phyloP scores from a whole-genome alignment of 202 grass and related monocot species.

The Zizania palustris region DNA sequence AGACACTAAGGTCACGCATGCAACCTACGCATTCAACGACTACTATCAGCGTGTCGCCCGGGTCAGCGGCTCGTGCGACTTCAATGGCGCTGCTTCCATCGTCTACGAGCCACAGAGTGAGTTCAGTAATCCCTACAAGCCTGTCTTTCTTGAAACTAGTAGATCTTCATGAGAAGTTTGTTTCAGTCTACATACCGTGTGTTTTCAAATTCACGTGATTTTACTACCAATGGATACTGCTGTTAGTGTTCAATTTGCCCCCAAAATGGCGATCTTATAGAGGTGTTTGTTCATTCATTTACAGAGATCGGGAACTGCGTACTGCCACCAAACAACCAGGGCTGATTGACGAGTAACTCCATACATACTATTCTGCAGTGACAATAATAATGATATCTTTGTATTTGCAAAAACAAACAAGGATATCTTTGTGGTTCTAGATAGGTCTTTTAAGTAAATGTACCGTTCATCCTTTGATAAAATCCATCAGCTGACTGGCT shows the following conservation, averaged over 20 bases:
- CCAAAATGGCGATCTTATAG: neutral
- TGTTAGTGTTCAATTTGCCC: too few relatives aligned
- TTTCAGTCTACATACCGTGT: too few relatives aligned
- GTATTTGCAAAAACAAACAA: too few relatives aligned
- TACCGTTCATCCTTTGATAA: too few relatives aligned
- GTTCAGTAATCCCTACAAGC: too few relatives aligned
- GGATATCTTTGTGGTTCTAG: too few relatives aligned
- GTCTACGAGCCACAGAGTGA: constrained; percentile 1
- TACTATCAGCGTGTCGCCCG: constrained; percentile 29
- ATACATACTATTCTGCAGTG: neutral
- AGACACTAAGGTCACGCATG: constrained; percentile 1
- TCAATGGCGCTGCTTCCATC: neutral
- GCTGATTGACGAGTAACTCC: neutral
- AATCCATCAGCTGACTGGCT: too few relatives aligned
- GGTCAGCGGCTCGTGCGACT: constrained; percentile 19
- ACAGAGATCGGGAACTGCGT: constrained; percentile 56
- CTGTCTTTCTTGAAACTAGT: too few relatives aligned
- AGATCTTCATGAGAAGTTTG: too few relatives aligned
- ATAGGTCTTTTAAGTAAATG: too few relatives aligned
- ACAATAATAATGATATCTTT: neutral
- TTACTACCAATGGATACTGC: too few relatives aligned
- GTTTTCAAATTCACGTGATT: too few relatives aligned
- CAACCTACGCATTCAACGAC: neutral
- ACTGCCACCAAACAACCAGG: constrained; percentile 31
- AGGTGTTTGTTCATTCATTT: neutral